Conservation (phyloP, 805 yeast genomes). For the Millerozyma miso region DNA sequence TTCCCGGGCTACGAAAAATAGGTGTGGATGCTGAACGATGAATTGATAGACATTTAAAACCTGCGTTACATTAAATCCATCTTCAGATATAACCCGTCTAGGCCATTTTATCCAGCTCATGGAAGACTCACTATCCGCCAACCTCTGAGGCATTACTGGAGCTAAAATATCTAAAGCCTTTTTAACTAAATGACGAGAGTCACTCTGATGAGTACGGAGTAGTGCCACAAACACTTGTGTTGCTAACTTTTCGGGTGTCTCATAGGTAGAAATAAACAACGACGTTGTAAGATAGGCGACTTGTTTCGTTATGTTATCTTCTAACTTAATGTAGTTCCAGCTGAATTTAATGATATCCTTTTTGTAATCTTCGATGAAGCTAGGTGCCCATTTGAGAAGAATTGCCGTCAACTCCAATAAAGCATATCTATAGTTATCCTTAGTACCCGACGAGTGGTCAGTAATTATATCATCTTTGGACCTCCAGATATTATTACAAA, state of each 20-base stretch:
- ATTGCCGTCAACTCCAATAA: slow-evolving; percentile 77
- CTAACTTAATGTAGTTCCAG: slow-evolving; percentile 89
- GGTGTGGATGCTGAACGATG: slow-evolving; percentile 77
- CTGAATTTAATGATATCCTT: slow-evolving; percentile 89
- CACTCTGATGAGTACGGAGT: slow-evolving; percentile 78
- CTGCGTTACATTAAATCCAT: slow-evolving; percentile 80
- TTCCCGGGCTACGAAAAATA: slow-evolving; percentile 82
- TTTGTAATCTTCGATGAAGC: slow-evolving; percentile 52
- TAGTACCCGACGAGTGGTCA: slow-evolving; percentile 57
- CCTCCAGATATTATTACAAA: slow-evolving; percentile 72
- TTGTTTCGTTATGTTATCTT: slow-evolving; percentile 84
- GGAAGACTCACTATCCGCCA: slow-evolving; percentile 51
- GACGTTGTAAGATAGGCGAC: slow-evolving; percentile 89
- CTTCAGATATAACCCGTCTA: slow-evolving; percentile 85
- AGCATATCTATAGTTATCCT: slow-evolving; percentile 73
- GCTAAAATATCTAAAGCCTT: slow-evolving; percentile 87
- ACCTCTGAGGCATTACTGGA: slow-evolving; percentile 73
- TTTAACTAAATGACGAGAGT: slow-evolving; percentile 75
- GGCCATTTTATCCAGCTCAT: slow-evolving; percentile 91
- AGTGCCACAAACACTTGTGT: slow-evolving; percentile 91
- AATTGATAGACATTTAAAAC: slow-evolving; percentile 86
- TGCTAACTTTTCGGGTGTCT: slow-evolving; percentile 83
- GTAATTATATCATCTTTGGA: slow-evolving; percentile 50
- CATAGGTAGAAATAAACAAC: slow-evolving; percentile 79
- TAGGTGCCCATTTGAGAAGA: slow-evolving; percentile 65